These are phyloP conservation scores for Aethionema arabicum DNA, from an alignment of 345 rosid genomes.

Conservation along the genomic window DNA sequence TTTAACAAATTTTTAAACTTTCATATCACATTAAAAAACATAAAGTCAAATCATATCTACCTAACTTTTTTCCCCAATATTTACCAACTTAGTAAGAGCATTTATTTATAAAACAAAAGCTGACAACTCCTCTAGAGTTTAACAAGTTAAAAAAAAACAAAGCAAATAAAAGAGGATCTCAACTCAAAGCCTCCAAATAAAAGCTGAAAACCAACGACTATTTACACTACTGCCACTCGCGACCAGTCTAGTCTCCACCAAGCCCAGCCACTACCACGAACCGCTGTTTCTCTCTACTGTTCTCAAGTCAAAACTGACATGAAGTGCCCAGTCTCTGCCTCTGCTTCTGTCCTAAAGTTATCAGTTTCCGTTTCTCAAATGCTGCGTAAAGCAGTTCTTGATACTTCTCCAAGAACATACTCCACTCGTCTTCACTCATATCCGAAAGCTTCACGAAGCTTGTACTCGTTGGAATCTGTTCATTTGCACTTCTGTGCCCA, in stretches of 20 bases:
- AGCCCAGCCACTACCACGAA: too few species aligned
- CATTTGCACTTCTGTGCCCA: conserved; percentile 86
- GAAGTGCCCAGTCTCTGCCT: conserved; percentile 67
- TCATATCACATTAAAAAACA: too few species aligned
- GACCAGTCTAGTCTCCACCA: conserved; percentile 20
- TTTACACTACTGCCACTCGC: conserved; percentile 21
- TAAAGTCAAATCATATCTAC: too few species aligned
- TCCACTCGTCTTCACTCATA: conserved; percentile 80
- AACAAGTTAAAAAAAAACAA: conserved; percentile 14
- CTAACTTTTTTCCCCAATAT: too few species aligned
- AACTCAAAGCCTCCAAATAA: conserved; percentile 26
- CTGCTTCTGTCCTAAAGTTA: conserved; percentile 69
- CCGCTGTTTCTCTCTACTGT: conserved; percentile 9
- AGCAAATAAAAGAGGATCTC: neutral
- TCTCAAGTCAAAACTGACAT: conserved; percentile 54
- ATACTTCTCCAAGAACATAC: conserved; percentile 63
- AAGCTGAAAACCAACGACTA: conserved; percentile 26
- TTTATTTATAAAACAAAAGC: conserved; percentile 25
- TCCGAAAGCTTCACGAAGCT: conserved; percentile 86
- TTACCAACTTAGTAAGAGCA: too few species aligned
- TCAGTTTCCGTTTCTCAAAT: conserved; percentile 58
- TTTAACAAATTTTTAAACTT: too few species aligned
- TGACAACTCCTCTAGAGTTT: neutral
- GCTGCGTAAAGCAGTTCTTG: conserved; percentile 72
- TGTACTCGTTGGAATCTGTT: conserved; percentile 73